Evolutionary conservation across 2,329 filamentous ascomycete species (phyloP), one percentile per base, ranked within the genome.

Genomic region (Aspergillus novoparasiticus): DNA sequence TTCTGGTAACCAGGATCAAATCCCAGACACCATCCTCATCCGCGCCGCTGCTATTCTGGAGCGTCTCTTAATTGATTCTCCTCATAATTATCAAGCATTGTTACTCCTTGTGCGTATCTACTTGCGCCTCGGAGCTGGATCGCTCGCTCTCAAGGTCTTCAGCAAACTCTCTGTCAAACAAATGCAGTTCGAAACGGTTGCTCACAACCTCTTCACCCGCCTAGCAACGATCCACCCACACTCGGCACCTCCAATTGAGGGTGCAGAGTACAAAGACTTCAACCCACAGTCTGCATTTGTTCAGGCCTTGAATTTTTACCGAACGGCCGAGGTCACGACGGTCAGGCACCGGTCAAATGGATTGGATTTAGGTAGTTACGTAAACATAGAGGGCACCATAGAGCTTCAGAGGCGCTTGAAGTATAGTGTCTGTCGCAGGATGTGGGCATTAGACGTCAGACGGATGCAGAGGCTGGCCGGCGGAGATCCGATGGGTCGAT

Each of bases 121-220:
- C 60, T 69, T 80, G 28, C 72, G 78, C 51, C 68, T 83, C 12
- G 82, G 82, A 23, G 78, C 79, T 32, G 77, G 80, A 9, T 82
- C 81, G 32, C 73, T 81, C 21, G 81, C 82, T n/a, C 69, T 83
- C 66, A 77, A 74, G 46, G 76, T 74, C 12, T 83, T 83, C 68
- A 72, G 74, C 64, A 79, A 77, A 61, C 75, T 84, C 21, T 80
- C 79, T 19, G 74, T 83, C 57, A 84, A 83, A 66, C 81, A 84
- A 59, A 67, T 83, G 63, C 82, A 84, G 68, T 81, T 77, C 66
- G 81, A 83, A 66, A 80, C 78, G 21, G 77, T 83, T 51, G 78
- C 80, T 8, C 81, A 83, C 70, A 78, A 81, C 46, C 69, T 83
- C 14, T 80, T 81, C 65, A 82, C 81, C 0, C 80, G 81, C 23